Base-by-base conservation (phyloP, 1,284 basidiomycete species). In the Paramarasmius palmivorus region DNA sequence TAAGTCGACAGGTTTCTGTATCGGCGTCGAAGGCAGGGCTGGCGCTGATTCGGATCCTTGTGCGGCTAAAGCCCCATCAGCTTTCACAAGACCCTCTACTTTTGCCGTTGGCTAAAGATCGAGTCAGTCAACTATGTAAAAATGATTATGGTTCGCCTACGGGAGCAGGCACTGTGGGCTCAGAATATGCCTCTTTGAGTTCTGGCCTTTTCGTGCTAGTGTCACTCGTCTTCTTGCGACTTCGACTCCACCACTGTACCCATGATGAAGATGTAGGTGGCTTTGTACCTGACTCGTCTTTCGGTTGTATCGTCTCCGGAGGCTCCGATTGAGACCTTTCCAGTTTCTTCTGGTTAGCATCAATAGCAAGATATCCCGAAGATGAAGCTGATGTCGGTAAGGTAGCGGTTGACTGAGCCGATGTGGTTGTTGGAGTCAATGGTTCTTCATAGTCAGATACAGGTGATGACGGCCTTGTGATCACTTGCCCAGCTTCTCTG, bases 241-340 rank as follows among this genome's bases (percentile, higher is more conserved):
- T 82, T 26, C 85, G 73, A 60, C 77, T 83, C 89, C 87, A 91
- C 89, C 88, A 92, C 47, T 84, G 77, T 38, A 78, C 81, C 88
- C 89, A 92, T 14, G 84, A 84, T 2, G 78, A 79, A 9, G 82
- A 82, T 0, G 79, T 78, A n/a, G 83, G 77, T 7, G 73, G 69
- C 50, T 76, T 73, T 47, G 64, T 61, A 4, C 64, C 56, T 9
- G 62, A 60, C 34, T 59, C 57, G 19, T 60, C 61, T 34, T 61
- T 54, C n/a, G 47, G 44, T 22, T 57, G 59, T n/a, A 60, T 48
- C 47, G 57, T 54, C 41, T 71, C 66, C 10, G 68, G 68, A 36
- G 73, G 72, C 59, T 75, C 73, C 22, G 75, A 75, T 45, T 75
- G 75, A 8, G 71, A 70, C 23, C 72, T 23, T 20, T 54, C 52